These are phyloP conservation scores for Raffaelea ambrosiae DNA, from an alignment of 2,329 filamentous ascomycete species.

Conservation along the genomic window DNA sequence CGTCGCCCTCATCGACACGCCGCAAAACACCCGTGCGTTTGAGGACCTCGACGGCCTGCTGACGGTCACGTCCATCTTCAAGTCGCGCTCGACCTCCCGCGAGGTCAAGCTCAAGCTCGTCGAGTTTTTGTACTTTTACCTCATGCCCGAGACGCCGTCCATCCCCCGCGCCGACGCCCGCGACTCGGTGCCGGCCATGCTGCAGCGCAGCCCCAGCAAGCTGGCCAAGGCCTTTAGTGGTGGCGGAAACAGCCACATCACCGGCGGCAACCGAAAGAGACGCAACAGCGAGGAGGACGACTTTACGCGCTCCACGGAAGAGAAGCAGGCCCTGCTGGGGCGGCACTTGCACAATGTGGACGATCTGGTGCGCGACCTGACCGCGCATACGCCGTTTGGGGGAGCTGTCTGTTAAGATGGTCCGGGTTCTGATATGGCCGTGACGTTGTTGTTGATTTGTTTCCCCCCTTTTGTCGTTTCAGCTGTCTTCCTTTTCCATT, in stretches of 20 bases:
- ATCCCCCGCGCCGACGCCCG: slow-evolving; percentile 35
- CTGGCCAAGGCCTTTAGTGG: slow-evolving; percentile 48
- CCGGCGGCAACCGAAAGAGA: slow-evolving; percentile 5
- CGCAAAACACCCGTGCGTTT: slow-evolving; percentile 83
- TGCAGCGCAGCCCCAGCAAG: slow-evolving; percentile 63
- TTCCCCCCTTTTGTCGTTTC: not conserved
- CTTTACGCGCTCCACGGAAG: slow-evolving; percentile 59
- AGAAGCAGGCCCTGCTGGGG: slow-evolving; percentile 74
- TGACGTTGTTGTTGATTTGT: not conserved
- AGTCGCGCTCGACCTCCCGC: slow-evolving; percentile 72
- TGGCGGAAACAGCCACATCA: slow-evolving; percentile 24
- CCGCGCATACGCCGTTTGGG: slow-evolving; percentile 68
- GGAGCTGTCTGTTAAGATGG: slow-evolving; percentile 38
- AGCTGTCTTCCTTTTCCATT: not conserved
- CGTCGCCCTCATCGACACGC: slow-evolving; percentile 76
- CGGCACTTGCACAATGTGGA: slow-evolving; percentile 75
- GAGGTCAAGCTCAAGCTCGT: slow-evolving; percentile 94
- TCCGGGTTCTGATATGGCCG: not conserved
- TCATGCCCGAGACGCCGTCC: slow-evolving; percentile 78
- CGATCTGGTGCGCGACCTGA: slow-evolving; percentile 75
- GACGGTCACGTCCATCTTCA: slow-evolving; percentile 88
- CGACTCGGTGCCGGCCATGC: slow-evolving; percentile 37
- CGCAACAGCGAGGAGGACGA: slow-evolving; percentile 15
- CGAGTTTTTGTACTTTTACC: slow-evolving; percentile 96
- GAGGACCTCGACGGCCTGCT: slow-evolving; percentile 86